These are phyloP conservation scores for Monosporascus sp. DNA, from an alignment of 2,329 filamentous ascomycete genomes.

Conservation along the genomic window DNA sequence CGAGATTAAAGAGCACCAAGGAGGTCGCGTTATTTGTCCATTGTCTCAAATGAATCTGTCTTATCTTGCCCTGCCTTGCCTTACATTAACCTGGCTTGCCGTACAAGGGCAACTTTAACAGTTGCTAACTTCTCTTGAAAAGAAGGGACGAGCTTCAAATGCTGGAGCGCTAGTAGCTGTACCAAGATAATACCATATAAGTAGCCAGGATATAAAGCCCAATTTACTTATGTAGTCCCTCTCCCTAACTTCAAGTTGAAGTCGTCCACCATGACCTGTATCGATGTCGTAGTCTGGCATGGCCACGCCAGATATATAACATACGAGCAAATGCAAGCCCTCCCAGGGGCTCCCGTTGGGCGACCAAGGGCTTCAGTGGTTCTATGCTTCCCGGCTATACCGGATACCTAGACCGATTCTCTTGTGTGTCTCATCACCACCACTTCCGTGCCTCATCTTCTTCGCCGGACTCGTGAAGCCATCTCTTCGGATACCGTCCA, in stretches of 20 bases:
- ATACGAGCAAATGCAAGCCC: no score
- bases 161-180: neutral
- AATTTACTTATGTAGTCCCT: no score
- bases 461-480: constrained; percentile 45
- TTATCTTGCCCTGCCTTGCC: no score
- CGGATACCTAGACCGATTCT: constrained; percentile 50
- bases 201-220: no score
- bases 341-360: no score
- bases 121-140: neutral
- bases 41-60: no score
- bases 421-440: constrained; percentile 30
- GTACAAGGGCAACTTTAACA: neutral
- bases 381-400: constrained; percentile 29
- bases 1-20: no score
- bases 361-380: no score
- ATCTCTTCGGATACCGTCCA: constrained; percentile 28
- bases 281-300: no score
- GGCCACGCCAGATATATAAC: no score
- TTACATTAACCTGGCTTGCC: neutral
- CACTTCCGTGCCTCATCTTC: constrained; percentile 41
- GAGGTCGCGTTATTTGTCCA: no score
- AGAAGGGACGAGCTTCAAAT: neutral
- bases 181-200: neutral
- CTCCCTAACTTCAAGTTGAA: neutral
- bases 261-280: neutral